A percentile compares a stretch with the other conserved stretches of the same genome.
These are phyloP conservation scores for Entamoeba moshkovskii DNA, from an alignment of 208 protist species.

Conservation along the genomic window DNA sequence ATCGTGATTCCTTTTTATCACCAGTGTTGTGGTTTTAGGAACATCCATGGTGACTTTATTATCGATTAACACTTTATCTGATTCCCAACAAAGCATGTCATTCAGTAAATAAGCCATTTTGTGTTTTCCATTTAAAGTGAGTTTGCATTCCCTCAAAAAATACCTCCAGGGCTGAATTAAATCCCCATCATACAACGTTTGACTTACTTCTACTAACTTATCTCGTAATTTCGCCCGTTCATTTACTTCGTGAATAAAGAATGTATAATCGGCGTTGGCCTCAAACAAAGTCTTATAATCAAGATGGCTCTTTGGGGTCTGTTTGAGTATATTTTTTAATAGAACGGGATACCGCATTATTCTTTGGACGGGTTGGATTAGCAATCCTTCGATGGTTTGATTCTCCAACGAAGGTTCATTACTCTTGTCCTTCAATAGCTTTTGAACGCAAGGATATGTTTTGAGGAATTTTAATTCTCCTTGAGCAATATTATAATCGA, in stretches of 20 bases:
- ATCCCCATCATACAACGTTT: not conserved
- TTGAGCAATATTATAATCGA: not conserved
- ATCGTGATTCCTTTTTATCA: not conserved
- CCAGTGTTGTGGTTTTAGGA: not conserved
- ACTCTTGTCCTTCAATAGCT: not conserved
- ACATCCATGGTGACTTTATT: not conserved
- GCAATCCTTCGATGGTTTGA: not conserved
- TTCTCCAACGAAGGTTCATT: not conserved
- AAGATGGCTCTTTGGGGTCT: not conserved
- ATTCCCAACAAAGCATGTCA: not conserved
- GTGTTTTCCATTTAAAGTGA: not conserved
- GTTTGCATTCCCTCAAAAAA: not conserved
- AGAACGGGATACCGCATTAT: not conserved
- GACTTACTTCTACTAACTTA: not conserved
- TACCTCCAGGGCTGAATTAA: not conserved
- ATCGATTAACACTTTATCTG: not conserved
- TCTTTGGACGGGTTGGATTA: not conserved
- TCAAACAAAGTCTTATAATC: not conserved
- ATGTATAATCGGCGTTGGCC: not conserved
- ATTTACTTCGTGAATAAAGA: not conserved
- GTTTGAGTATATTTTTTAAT: not conserved
- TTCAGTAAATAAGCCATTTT: not conserved
- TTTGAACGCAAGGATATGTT: not conserved
- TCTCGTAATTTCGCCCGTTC: not conserved
- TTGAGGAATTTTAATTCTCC: not conserved